These are phyloP conservation scores for Termitomyces sp. DNA, from an alignment of 768 basidiomycete species.

Conservation along the genomic window DNA sequence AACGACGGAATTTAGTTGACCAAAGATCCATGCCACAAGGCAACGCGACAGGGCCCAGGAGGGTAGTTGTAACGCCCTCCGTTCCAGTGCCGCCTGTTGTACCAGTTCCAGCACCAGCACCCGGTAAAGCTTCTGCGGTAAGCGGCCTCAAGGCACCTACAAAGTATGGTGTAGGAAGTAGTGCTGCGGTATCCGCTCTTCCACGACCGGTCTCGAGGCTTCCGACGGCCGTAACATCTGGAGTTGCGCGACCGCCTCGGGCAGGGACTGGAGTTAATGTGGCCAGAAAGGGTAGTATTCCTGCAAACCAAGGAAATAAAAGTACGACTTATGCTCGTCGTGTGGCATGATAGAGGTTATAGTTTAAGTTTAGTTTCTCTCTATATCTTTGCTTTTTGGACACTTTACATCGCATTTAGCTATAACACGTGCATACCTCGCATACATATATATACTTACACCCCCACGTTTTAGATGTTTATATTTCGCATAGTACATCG, in stretches of 20 bases:
- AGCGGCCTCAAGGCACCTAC: conserved; percentile 12
- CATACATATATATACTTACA: conserved; percentile 6
- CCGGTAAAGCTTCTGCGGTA: conserved; percentile 4
- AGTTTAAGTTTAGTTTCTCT: not conserved
- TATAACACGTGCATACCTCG: conserved; percentile 1
- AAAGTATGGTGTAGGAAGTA: conserved; percentile 6
- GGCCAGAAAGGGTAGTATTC: not conserved
- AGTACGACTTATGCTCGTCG: conserved; percentile 7
- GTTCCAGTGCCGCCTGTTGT: not conserved
- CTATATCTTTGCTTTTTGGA: not conserved
- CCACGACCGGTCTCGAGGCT: conserved; percentile 13
- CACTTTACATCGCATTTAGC: conserved; percentile 1
- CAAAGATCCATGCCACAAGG: conserved; percentile 1
- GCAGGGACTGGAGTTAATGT: not conserved
- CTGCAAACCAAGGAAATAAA: not conserved
- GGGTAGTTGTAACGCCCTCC: conserved; percentile 7
- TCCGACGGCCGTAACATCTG: conserved; percentile 9
- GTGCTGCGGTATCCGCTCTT: conserved; percentile 10
- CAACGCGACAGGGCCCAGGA: conserved; percentile 10
- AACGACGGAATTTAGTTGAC: not conserved
- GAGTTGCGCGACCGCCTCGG: conserved; percentile 7
- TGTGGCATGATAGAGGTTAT: conserved; percentile 2
- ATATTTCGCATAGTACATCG: not conserved
- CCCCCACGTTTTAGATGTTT: not conserved
- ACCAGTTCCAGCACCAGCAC: conserved; percentile 1